Evolutionary conservation across 805 yeast genomes (phyloP).

Genomic region (Candida tallmaniae): DNA sequence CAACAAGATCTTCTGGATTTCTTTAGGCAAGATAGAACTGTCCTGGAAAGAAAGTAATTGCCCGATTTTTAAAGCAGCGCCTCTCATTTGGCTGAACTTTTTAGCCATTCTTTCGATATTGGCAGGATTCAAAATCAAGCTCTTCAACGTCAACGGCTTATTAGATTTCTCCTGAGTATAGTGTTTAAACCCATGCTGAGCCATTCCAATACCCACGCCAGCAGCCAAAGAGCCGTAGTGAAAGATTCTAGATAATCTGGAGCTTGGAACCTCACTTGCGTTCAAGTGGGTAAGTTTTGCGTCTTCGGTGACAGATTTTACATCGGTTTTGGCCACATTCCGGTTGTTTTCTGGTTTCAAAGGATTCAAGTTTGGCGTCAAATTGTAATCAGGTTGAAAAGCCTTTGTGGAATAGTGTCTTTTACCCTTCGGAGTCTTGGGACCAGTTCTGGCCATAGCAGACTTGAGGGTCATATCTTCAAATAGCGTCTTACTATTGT

Average conservation of each 20-base stretch:
- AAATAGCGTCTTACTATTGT: neutral
- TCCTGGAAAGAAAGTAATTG: slow-evolving; percentile 96
- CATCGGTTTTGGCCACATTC: neutral
- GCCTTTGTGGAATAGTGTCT: slow-evolving; percentile 7
- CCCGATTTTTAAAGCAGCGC: slow-evolving; percentile 98
- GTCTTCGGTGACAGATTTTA: slow-evolving; percentile 19
- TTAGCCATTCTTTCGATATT: slow-evolving; percentile 86
- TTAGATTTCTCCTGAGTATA: slow-evolving; percentile 43
- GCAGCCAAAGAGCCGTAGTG: slow-evolving; percentile 94
- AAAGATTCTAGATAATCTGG: slow-evolving; percentile 82
- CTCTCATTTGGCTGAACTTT: slow-evolving; percentile 90
- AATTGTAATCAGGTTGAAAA: slow-evolving; percentile 2
- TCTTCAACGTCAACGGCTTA: slow-evolving; percentile 44
- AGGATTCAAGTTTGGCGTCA: slow-evolving; percentile 2
- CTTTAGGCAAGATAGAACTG: slow-evolving; percentile 75
- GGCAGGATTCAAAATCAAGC: slow-evolving; percentile 67
- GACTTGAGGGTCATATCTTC: slow-evolving; percentile 4
- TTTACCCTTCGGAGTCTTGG: neutral
- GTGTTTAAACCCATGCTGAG: slow-evolving; percentile 70
- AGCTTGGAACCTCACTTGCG: slow-evolving; percentile 73
- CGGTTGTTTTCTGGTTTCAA: neutral
- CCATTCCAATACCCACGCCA: slow-evolving; percentile 79
- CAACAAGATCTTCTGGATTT: slow-evolving; percentile 72
- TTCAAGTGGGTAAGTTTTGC: slow-evolving; percentile 21
- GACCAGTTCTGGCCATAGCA: neutral